A percentile compares a stretch with the other conserved stretches of the same genome.
Conservation (phyloP, 1,284 basidiomycete species). For the Schizopora paradoxa region DNA sequence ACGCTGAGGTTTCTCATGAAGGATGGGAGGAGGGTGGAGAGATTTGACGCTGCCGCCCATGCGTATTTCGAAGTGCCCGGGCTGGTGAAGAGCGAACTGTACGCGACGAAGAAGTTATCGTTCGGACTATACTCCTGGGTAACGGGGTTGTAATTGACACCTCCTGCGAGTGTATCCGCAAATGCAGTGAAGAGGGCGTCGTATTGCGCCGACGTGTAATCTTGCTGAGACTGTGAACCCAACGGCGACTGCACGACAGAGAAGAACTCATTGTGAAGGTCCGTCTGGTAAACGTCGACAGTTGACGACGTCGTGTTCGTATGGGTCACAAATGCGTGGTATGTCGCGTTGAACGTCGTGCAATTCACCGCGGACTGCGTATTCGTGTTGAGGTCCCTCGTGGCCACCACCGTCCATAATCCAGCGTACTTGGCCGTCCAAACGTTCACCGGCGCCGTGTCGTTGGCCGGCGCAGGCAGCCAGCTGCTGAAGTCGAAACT, state of each 20-base stretch:
- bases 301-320: not conserved
- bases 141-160: not conserved
- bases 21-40: not conserved
- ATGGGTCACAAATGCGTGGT: not conserved
- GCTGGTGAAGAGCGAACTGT: too few species aligned
- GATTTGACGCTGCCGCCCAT: too few species aligned
- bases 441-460: not conserved
- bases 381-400: not conserved
- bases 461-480: not conserved
- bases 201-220: too few species aligned
- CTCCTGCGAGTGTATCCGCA: too few species aligned
- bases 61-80: too few species aligned
- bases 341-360: not conserved
- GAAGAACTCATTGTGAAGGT: not conserved
- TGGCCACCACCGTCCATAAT: not conserved
- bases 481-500: not conserved
- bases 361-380: not conserved
- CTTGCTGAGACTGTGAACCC: not conserved
- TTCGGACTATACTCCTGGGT: not conserved
- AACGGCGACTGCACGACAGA: not conserved
- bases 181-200: too few species aligned
- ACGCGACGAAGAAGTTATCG: not conserved
- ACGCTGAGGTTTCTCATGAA: conserved; percentile 3
- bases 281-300: not conserved
- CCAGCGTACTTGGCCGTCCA: too few species aligned